phyloP scores from a whole-genome alignment of 352 stramenopile species.

The Phytophthora rubi region DNA sequence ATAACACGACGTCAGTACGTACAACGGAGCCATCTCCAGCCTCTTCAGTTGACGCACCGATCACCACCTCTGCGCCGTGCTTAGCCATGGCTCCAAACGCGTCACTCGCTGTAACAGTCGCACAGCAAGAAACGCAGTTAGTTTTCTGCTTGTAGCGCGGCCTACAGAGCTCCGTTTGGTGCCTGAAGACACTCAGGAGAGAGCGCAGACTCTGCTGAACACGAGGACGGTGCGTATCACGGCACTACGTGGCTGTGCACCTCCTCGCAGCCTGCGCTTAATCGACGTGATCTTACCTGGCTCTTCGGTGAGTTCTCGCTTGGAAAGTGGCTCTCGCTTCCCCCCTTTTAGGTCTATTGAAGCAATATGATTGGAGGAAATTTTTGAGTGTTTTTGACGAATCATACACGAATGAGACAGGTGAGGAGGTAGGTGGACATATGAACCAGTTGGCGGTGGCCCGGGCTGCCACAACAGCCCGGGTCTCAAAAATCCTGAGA shows the following conservation, averaged over 20 bases:
- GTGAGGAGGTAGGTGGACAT: slow-evolving; percentile 9
- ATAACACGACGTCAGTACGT: background rate
- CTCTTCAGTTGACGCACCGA: slow-evolving; percentile 47
- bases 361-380: slow-evolving; percentile 40
- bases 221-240: background rate
- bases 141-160: slow-evolving; percentile 16
- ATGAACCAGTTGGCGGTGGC: no score
- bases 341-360: slow-evolving; percentile 6
- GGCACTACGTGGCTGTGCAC: background rate
- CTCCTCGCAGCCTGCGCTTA: background rate
- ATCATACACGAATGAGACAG: slow-evolving; percentile 18
- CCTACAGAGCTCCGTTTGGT: slow-evolving; percentile 8
- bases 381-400: slow-evolving; percentile 20
- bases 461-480: no score
- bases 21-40: background rate
- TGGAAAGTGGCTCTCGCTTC: slow-evolving; percentile 34
- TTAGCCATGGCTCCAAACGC: slow-evolving; percentile 65
- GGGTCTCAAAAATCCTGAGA: no score
- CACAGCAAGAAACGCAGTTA: slow-evolving; percentile 16
- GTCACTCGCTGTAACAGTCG: slow-evolving; percentile 22
- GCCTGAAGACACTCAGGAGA: background rate
- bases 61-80: slow-evolving; percentile 81
- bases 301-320: slow-evolving; percentile 36
- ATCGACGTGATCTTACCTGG: slow-evolving; percentile 36
- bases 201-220: slow-evolving; percentile 11